Conservation (phyloP, 352 stramenopile species). For the Discostella stelligera region DNA sequence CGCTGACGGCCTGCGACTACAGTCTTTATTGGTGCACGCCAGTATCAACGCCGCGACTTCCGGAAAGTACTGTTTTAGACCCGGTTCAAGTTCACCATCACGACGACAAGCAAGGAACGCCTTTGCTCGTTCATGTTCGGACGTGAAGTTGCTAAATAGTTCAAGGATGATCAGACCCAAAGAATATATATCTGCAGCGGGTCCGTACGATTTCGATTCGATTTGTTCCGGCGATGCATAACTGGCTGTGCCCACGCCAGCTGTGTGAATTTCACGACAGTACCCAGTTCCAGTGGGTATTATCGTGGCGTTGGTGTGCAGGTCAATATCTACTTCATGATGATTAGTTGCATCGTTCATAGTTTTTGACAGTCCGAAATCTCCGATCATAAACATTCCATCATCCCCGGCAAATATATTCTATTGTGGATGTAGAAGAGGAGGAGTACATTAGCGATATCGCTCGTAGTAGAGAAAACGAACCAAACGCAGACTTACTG, state of each 20-base stretch:
- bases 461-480: background rate
- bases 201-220: slow-evolving; percentile 58
- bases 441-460: background rate
- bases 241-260: slow-evolving; percentile 70
- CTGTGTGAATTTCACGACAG: slow-evolving; percentile 44
- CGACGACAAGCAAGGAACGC: slow-evolving; percentile 71
- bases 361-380: slow-evolving; percentile 79
- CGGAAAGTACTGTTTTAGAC: slow-evolving; percentile 49
- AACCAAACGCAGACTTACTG: slow-evolving; percentile 23
- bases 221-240: slow-evolving; percentile 80
- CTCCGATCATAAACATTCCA: slow-evolving; percentile 71
- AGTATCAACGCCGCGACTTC: slow-evolving; percentile 59
- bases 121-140: slow-evolving; percentile 72
- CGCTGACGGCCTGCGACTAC: slow-evolving; percentile 44
- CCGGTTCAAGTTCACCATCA: slow-evolving; percentile 40
- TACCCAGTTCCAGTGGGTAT: background rate
- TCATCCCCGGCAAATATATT: slow-evolving; percentile 75
- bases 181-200: slow-evolving; percentile 74
- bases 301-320: slow-evolving; percentile 15
- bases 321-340: slow-evolving; percentile 8
- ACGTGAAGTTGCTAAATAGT: slow-evolving; percentile 74
- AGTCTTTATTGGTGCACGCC: slow-evolving; percentile 56
- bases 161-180: slow-evolving; percentile 79
- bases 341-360: slow-evolving; percentile 41
- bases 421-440: background rate